phyloP scores from a whole-genome alignment of 306 rosid species.

The Glycine soja region DNA sequence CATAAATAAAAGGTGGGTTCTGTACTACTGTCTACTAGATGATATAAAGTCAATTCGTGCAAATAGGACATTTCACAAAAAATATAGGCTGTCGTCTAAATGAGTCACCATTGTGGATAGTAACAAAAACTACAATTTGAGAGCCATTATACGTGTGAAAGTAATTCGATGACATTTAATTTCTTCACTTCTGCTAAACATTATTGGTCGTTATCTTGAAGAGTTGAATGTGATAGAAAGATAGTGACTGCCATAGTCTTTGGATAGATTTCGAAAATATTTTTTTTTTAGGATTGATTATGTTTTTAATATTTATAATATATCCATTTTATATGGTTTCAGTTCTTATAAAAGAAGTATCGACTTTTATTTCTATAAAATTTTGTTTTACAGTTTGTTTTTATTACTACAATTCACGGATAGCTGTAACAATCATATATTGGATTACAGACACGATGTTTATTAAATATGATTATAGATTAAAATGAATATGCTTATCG shows the following conservation, averaged over 20 bases:
- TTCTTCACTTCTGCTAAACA: conserved; percentile 28
- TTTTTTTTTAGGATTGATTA: neutral
- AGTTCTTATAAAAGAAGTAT: neutral
- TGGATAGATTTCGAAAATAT: no score
- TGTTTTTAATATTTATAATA: neutral
- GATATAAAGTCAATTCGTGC: conserved; percentile 20
- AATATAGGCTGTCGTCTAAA: conserved; percentile 38
- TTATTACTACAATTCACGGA: neutral
- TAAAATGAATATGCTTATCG: neutral
- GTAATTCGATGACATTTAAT: conserved; percentile 4
- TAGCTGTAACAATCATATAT: no score
- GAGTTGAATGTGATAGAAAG: conserved; percentile 12
- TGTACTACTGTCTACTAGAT: neutral
- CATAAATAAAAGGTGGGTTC: neutral
- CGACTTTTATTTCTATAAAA: neutral
- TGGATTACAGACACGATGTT: neutral
- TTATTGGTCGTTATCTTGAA: conserved; percentile 18
- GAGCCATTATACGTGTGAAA: conserved; percentile 1
- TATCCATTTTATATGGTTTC: neutral
- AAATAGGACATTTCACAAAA: conserved; percentile 37
- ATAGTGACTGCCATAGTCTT: neutral
- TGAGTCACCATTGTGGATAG: neutral
- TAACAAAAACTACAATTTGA: conserved; percentile 26
- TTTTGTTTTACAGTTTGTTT: neutral
- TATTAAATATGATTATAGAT: neutral